Evolutionary conservation across 768 basidiomycete species (phyloP).

Genomic region (Fomitopsis serialis): DNA sequence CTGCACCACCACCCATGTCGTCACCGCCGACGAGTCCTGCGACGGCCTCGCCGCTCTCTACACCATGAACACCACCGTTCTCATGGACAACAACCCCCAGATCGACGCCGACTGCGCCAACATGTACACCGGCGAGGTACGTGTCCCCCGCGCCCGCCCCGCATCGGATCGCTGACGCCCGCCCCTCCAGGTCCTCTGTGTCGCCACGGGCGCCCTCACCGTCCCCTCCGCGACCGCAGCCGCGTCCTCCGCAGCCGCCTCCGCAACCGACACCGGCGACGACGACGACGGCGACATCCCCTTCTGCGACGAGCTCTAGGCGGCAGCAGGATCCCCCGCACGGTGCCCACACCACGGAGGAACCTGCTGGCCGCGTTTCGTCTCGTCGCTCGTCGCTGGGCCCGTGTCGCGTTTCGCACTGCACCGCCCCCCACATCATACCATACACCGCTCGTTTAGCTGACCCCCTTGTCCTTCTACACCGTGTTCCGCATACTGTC

Average conservation of each 20-base stretch:
- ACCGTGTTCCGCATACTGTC: background rate
- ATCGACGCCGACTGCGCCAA: conserved; percentile 51
- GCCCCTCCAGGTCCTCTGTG: conserved; percentile 48
- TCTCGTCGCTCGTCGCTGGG: background rate
- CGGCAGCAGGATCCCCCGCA: background rate
- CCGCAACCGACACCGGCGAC: conserved; percentile 10
- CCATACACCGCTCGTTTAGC: conserved; percentile 19
- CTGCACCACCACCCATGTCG: conserved; percentile 56
- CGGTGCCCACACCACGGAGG: background rate
- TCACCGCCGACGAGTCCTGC: conserved; percentile 54
- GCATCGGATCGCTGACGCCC: background rate
- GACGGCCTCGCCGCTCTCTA: conserved; percentile 34
- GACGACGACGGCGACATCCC: conserved; percentile 40
- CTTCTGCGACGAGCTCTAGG: conserved; percentile 47
- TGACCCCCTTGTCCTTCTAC: no score
- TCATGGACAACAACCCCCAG: conserved; percentile 73
- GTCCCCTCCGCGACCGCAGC: conserved; percentile 17
- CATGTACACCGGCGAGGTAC: conserved; percentile 73
- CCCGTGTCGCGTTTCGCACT: background rate
- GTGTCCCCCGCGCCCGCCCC: conserved; percentile 17
- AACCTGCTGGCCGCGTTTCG: background rate
- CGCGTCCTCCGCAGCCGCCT: conserved; percentile 5
- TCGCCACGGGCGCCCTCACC: conserved; percentile 28
- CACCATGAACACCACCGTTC: conserved; percentile 46
- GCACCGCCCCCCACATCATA: background rate